Evolutionary conservation across 2,329 filamentous ascomycete species (phyloP).

Genomic region (Venturia oleaginea): DNA sequence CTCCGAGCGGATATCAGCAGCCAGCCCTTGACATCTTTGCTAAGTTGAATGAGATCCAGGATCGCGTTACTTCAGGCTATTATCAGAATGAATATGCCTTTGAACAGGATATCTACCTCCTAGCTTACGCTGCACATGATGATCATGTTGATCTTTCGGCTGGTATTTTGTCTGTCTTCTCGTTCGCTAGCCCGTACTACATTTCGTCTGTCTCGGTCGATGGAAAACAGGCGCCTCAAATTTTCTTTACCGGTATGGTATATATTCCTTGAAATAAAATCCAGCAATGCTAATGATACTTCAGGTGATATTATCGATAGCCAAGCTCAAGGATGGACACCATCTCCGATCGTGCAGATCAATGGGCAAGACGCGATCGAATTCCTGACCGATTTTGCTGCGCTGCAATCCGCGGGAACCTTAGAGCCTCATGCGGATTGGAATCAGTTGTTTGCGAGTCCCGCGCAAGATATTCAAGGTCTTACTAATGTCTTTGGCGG

Average conservation of each 20-base stretch:
- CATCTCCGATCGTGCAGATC: slow-evolving; percentile 45
- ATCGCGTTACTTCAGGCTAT: slow-evolving; percentile 24
- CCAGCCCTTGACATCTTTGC: slow-evolving; percentile 27
- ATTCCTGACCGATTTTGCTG: slow-evolving; percentile 41
- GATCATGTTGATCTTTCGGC: slow-evolving; percentile 24
- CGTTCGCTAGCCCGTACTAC: slow-evolving; percentile 24
- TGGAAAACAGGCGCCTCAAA: slow-evolving; percentile 16
- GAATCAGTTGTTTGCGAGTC: slow-evolving; percentile 29
- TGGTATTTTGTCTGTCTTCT: slow-evolving; percentile 24
- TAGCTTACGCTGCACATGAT: slow-evolving; percentile 27
- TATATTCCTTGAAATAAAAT: slow-evolving; percentile 19
- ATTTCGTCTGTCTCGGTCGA: slow-evolving; percentile 26
- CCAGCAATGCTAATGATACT: slow-evolving; percentile 17
- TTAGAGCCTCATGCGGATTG: slow-evolving; percentile 35
- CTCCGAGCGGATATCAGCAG: slow-evolving; percentile 33
- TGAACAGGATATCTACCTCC: slow-evolving; percentile 24
- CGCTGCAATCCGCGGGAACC: slow-evolving; percentile 35
- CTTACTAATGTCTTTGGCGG: slow-evolving; percentile 22
- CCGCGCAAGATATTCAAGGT: slow-evolving; percentile 20
- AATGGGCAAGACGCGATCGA: slow-evolving; percentile 45
- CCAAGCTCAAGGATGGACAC: slow-evolving; percentile 31
- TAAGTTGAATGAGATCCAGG: slow-evolving; percentile 23
- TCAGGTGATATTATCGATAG: background rate
- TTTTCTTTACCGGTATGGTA: slow-evolving; percentile 19
- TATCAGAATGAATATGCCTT: slow-evolving; percentile 29